phyloP scores from a whole-genome alignment of 306 rosid genomes.

The Prunus armeniaca region DNA sequence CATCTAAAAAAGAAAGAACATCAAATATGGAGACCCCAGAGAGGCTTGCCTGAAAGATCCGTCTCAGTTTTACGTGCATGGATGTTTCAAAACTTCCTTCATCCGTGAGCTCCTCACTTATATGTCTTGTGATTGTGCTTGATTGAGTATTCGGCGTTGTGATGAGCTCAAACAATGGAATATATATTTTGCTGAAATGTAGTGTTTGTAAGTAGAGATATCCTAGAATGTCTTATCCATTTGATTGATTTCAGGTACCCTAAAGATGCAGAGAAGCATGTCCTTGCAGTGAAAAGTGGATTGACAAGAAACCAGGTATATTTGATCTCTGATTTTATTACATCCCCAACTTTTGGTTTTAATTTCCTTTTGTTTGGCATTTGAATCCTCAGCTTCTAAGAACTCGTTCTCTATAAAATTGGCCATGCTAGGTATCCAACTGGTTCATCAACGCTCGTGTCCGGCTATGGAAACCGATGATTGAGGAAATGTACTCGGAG shows the following conservation, averaged over 20 bases:
- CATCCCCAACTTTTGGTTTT: not conserved
- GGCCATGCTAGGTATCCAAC: constrained; percentile 63
- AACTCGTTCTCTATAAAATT: not conserved
- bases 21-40: constrained; percentile 92
- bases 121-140: not conserved
- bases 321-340: not conserved
- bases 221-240: not conserved
- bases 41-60: constrained; percentile 95
- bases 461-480: constrained; percentile 93
- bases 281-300: constrained; percentile 91
- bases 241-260: constrained; percentile 75
- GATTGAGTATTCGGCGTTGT: not conserved
- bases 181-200: not conserved
- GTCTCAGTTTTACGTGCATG: constrained; percentile 83
- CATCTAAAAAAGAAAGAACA: constrained; percentile 73
- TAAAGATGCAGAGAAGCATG: constrained; percentile 93
- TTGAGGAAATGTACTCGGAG: constrained; percentile 93
- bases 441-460: constrained; percentile 98
- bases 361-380: not conserved
- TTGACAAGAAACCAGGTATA: constrained; percentile 91
- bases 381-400: not conserved
- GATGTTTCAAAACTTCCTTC: constrained; percentile 98
- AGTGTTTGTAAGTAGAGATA: not conserved
- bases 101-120: constrained; percentile 61
- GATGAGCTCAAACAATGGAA: not conserved